phyloP scores from a whole-genome alignment of 1,284 basidiomycete species.

The Austroboletus niveus region DNA sequence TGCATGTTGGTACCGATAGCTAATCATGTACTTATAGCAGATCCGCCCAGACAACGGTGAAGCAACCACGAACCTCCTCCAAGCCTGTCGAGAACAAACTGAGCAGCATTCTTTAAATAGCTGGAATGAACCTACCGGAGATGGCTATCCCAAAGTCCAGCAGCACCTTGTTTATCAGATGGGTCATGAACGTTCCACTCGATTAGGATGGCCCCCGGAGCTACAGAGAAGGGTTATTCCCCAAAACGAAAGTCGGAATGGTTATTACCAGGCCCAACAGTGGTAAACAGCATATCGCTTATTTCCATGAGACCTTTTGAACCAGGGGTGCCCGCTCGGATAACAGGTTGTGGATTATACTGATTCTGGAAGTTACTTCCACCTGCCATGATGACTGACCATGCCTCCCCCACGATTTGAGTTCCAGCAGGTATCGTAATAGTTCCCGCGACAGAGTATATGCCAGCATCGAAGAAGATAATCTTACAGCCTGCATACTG shows the following conservation, averaged over 20 bases:
- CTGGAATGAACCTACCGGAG: constrained; percentile 17
- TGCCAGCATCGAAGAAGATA: constrained; percentile 52
- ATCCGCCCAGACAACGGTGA: constrained; percentile 39
- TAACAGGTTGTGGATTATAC: constrained; percentile 40
- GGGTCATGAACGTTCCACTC: constrained; percentile 61
- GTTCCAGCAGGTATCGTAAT: constrained; percentile 54
- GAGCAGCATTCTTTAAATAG: neutral
- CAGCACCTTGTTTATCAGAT: constrained; percentile 46
- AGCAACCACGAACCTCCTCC: constrained; percentile 31
- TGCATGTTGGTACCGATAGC: constrained; percentile 46
- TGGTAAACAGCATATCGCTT: constrained; percentile 48
- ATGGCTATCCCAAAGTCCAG: constrained; percentile 60
- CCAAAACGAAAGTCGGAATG: neutral
- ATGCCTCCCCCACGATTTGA: constrained; percentile 54
- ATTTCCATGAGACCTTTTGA: constrained; percentile 45
- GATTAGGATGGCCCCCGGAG: constrained; percentile 54
- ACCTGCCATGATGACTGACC: constrained; percentile 50
- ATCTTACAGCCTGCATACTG: constrained; percentile 55
- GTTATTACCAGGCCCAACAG: constrained; percentile 39
- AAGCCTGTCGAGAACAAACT: constrained; percentile 13
- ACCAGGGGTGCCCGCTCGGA: constrained; percentile 43
- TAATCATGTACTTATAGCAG: constrained; percentile 3
- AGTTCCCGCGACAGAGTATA: constrained; percentile 51
- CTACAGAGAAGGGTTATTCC: constrained; percentile 16
- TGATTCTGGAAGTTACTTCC: constrained; percentile 46